Evolutionary conservation across 2,329 filamentous ascomycete species (phyloP), one percentile per base, ranked within the genome.

Genomic region (Cercospora zeae-maydis): DNA sequence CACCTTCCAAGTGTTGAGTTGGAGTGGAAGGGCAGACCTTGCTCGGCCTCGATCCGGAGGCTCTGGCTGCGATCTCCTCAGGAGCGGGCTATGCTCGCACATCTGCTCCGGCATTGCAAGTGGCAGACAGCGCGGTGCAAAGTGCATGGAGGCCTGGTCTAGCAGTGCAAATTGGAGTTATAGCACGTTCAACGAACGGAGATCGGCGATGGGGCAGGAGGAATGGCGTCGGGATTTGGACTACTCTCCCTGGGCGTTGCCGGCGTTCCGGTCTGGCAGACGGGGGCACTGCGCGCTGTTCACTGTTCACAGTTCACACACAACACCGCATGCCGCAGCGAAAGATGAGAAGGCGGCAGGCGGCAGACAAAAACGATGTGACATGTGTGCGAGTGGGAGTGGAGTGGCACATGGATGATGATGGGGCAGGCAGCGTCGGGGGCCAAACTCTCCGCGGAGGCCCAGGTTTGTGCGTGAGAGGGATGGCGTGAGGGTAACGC

Each of bases 401-500:
- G 49, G 37, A 42, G 39, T 58, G 39, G 24, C 24, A 59, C 31
- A 49, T 30, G 19, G 19, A 21, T 30, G 47, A 16, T 47, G 27
- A 37, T n/a, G n/a, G 31, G 34, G 37, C 5, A 52, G 24, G 47
- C 24, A 30, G 30, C 24, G 11, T 51, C 49, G 31, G 16, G 34
- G 47, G 31, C 31, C 31, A 45, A 39, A 24, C n/a, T 16, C 51
- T 55, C 58, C 58, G 58, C 58, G 58, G 58, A 61, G 58, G 16
- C 24, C 24, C 58, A 55, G 34, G 58, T 34, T 54, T 16, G 24
- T 34, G 34, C 36, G 24, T 14, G 37, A 47, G 56, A 55, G 49
- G 24, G 47, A 64, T 64, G 62, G 62, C 58, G 62, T 64, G 62
- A 64, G 62, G 21, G 58, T 61, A 61, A 61, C 58, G 62, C 62